Base-by-base conservation (phyloP, 495 filamentous ascomycete genomes). In the Corynascus novoguineensis region DNA sequence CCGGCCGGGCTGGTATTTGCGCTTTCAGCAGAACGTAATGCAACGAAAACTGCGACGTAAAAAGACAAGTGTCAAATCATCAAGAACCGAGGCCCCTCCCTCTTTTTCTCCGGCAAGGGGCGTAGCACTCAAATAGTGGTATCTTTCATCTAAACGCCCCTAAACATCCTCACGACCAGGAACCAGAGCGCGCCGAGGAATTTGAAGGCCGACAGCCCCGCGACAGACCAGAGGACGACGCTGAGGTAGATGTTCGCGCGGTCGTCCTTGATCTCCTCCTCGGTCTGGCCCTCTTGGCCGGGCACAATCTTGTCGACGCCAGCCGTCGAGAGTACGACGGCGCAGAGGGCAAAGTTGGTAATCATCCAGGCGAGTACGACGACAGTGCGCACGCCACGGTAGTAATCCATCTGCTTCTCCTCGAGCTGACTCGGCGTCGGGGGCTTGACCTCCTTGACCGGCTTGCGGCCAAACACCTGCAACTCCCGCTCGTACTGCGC, bases 361-460 rank as follows among this genome's bases (percentile, higher is more conserved):
- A 96, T 90, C 74, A 99, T 93, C 95, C 95, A 99, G 54, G 86
- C 81, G 50, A 99, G 76, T 53, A 99, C 95, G 64, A 96, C 90
- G 14, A 88, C 81, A 53, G 87, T 91, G 46, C 95, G 82, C 68
- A 99, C 95, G 40, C 92, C 93, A 65, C 92, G 90, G 78, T 99
- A 99, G 69, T 97, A 99, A 70, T 97, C 93, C 74, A 96, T 90
- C 73, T 99, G 93, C 63, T 86, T 87, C 64, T 96, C 90, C 41
- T 76, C 72, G 48, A 76, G 68, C 50, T 81, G 76, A 5, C 86
- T 80, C 12, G 82, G 75, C 21, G 82, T 75, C 0, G 73, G 68
- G 9, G 80, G 75, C 59, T 83, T 79, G 58, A 89, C 84, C 58
- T 89, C 86, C 45, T 80, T 78, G 1, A 84, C 80, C 34, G 82